phyloP scores from a whole-genome alignment of 768 basidiomycete species.

The Postia placenta region DNA sequence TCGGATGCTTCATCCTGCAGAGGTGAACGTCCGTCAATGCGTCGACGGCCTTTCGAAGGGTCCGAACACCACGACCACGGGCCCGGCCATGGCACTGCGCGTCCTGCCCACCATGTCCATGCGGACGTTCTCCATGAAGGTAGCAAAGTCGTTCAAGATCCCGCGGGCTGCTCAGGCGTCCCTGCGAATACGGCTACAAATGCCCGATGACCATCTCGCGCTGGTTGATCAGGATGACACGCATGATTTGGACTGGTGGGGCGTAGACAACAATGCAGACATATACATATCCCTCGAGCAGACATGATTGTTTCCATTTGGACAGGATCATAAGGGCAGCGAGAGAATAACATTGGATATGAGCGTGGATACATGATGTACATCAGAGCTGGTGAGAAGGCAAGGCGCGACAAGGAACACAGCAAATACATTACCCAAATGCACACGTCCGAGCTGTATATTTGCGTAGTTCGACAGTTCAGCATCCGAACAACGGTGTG shows the following conservation, averaged over 20 bases:
- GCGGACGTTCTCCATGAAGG: constrained; percentile 55
- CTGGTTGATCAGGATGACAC: constrained; percentile 44
- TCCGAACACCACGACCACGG: not conserved
- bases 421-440: too few relatives aligned
- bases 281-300: constrained; percentile 15
- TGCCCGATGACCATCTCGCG: constrained; percentile 42
- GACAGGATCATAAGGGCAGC: too few relatives aligned
- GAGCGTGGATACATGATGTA: too few relatives aligned
- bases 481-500: too few relatives aligned
- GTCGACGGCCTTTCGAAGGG: not conserved
- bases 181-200: constrained; percentile 49
- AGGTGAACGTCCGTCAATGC: constrained; percentile 9
- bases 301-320: too few relatives aligned
- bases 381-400: too few relatives aligned
- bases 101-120: constrained; percentile 68
- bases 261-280: constrained; percentile 50
- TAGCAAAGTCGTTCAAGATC: constrained; percentile 42
- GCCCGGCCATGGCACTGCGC: constrained; percentile 29
- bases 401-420: too few relatives aligned
- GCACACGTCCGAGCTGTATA: too few relatives aligned
- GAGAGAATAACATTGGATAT: too few relatives aligned
- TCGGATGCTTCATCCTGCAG: constrained; percentile 4
- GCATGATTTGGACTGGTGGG: constrained; percentile 64
- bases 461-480: too few relatives aligned
- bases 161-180: constrained; percentile 25